Evolutionary conservation across 805 yeast species (phyloP).

Genomic region (Ogataea naganishii): DNA sequence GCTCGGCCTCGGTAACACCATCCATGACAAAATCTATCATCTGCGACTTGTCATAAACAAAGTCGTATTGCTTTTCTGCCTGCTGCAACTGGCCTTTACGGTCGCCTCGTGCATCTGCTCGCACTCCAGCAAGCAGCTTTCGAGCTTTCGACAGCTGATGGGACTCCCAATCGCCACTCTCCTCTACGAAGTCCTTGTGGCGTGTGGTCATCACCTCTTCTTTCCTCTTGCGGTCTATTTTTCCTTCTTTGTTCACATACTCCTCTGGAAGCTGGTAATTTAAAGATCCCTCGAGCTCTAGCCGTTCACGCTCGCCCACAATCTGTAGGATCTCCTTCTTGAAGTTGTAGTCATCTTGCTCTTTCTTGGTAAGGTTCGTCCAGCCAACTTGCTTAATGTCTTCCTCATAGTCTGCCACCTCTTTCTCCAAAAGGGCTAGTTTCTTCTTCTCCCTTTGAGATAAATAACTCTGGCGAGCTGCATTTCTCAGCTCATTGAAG

Average conservation of each 20-base stretch:
- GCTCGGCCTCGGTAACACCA: conserved; percentile 19
- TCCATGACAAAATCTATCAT: conserved; percentile 47
- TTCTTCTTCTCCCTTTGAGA: conserved; percentile 40
- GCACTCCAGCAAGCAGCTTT: conserved; percentile 6
- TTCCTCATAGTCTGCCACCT: conserved; percentile 38
- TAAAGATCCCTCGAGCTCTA: conserved; percentile 19
- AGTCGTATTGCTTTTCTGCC: conserved; percentile 49
- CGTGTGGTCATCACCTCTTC: conserved; percentile 37
- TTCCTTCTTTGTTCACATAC: conserved; percentile 40
- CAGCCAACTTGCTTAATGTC: conserved; percentile 46
- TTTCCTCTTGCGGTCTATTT: conserved; percentile 46
- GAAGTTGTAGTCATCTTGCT: conserved; percentile 40
- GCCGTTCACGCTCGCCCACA: conserved; percentile 29
- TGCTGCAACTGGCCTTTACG: background rate
- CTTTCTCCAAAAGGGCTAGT: conserved; percentile 32
- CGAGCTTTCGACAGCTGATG: conserved; percentile 39
- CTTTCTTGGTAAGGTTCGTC: conserved; percentile 38
- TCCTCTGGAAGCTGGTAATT: conserved; percentile 49
- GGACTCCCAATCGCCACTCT: conserved; percentile 36
- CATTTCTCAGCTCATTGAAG: conserved; percentile 26
- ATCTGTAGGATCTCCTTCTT: conserved; percentile 42
- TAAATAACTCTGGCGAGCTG: conserved; percentile 41
- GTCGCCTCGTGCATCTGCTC: conserved; percentile 9
- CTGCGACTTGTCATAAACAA: conserved; percentile 64
- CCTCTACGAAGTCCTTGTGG: conserved; percentile 16